A percentile compares a stretch with the other conserved stretches of the same genome.
phyloP scores from a whole-genome alignment of 164 flowering plant species.

The Pachysandra terminalis region DNA sequence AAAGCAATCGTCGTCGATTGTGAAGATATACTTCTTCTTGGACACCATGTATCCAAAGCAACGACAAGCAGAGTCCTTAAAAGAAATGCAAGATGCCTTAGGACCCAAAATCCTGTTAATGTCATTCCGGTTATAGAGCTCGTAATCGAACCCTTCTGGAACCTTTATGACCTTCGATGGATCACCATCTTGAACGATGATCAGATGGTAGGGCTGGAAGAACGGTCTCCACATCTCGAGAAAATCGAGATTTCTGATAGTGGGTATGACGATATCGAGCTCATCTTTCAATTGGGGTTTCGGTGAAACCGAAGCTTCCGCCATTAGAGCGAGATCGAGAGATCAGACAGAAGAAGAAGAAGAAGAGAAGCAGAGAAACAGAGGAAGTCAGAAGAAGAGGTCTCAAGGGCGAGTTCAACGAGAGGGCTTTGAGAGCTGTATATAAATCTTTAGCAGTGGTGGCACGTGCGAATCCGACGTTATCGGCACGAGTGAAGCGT shows the following conservation, averaged over 20 bases:
- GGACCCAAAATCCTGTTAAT: conserved; percentile 74
- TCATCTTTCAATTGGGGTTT: conserved; percentile 50
- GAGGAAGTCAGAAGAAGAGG: too few relatives aligned
- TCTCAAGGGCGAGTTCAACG: too few relatives aligned
- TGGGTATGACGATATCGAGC: conserved; percentile 84
- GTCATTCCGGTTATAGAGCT: conserved; percentile 78
- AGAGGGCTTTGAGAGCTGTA: neutral
- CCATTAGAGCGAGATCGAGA: conserved; percentile 8
- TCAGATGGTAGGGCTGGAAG: conserved; percentile 72
- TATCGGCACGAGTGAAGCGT: conserved; percentile 21
- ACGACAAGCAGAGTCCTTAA: conserved; percentile 89
- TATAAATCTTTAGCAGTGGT: conserved; percentile 1
- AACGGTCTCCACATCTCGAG: conserved; percentile 91
- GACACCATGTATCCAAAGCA: conserved; percentile 90
- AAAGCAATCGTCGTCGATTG: conserved; percentile 89
- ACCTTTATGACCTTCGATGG: conserved; percentile 65
- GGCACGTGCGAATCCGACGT: conserved; percentile 30
- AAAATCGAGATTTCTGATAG: conserved; percentile 81
- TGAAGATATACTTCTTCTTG: conserved; percentile 85
- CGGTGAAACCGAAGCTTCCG: conserved; percentile 6
- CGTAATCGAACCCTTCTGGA: conserved; percentile 81
- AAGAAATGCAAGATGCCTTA: conserved; percentile 74
- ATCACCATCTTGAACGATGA: conserved; percentile 89
- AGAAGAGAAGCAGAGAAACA: neutral
- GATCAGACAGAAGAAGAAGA: neutral